phyloP scores from a whole-genome alignment of 495 filamentous ascomycete species.

The Talaromyces wortmannii region DNA sequence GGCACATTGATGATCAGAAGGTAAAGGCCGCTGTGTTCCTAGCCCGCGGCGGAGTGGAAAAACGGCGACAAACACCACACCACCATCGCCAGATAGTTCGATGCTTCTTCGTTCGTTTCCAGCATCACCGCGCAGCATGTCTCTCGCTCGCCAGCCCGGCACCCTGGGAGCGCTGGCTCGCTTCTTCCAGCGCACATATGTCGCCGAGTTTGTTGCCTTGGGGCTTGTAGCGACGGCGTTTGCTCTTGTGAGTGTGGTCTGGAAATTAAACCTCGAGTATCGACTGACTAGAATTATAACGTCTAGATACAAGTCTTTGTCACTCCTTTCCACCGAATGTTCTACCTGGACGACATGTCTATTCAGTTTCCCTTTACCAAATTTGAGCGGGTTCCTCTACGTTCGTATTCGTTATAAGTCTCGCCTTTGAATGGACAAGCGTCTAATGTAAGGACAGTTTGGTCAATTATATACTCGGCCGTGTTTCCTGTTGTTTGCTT shows the following conservation, averaged over 20 bases:
- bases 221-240: slow-evolving; percentile 59
- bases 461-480: slow-evolving; percentile 71
- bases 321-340: slow-evolving; percentile 79
- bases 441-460: slow-evolving; percentile 34
- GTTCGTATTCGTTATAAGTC: slow-evolving; percentile 35
- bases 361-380: slow-evolving; percentile 84
- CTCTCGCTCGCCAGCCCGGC: slow-evolving; percentile 19
- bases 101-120: background rate
- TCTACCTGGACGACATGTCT: slow-evolving; percentile 68
- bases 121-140: slow-evolving; percentile 8
- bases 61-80: too few species aligned
- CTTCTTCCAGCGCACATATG: slow-evolving; percentile 64
- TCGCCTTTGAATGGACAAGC: background rate
- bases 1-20: too few species aligned
- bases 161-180: slow-evolving; percentile 31
- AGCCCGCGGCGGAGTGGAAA: too few species aligned
- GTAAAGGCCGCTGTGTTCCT: too few species aligned
- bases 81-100: too few species aligned
- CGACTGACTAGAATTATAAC: background rate
- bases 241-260: slow-evolving; percentile 44
- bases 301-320: slow-evolving; percentile 60
- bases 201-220: slow-evolving; percentile 80
- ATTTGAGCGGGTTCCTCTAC: slow-evolving; percentile 74
- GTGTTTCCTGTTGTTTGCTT: slow-evolving; percentile 62
- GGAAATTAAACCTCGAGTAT: background rate